Evolutionary conservation across 495 filamentous ascomycete genomes (phyloP).

Genomic region (Parathielavia hyrcaniae): DNA sequence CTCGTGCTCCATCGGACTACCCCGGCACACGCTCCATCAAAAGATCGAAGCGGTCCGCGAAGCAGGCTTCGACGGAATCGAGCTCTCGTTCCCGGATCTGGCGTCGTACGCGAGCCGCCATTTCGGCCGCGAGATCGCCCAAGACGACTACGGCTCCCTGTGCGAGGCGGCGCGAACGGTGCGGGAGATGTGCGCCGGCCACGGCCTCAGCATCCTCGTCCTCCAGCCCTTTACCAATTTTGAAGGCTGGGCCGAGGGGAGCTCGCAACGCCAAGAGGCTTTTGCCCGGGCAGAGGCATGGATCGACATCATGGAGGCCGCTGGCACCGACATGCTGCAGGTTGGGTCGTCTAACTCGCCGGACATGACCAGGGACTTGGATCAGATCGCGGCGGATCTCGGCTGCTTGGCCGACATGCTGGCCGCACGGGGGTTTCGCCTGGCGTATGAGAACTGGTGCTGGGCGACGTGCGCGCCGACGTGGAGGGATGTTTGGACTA

Average conservation of each 20-base stretch:
- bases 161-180: slow-evolving; percentile 48
- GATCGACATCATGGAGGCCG: slow-evolving; percentile 66
- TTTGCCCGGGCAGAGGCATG: slow-evolving; percentile 60
- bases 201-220: slow-evolving; percentile 59
- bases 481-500: slow-evolving; percentile 64
- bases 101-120: slow-evolving; percentile 52
- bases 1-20: slow-evolving; percentile 23
- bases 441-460: slow-evolving; percentile 84
- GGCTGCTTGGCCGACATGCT: slow-evolving; percentile 59
- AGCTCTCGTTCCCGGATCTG: slow-evolving; percentile 74
- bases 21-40: slow-evolving; percentile 50
- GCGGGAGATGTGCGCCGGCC: slow-evolving; percentile 45
- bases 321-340: slow-evolving; percentile 69
- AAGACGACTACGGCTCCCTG: slow-evolving; percentile 53
- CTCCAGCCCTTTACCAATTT: slow-evolving; percentile 77
- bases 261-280: slow-evolving; percentile 55
- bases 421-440: slow-evolving; percentile 46
- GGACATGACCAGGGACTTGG: slow-evolving; percentile 45
- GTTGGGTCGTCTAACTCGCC: slow-evolving; percentile 65
- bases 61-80: slow-evolving; percentile 64
- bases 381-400: slow-evolving; percentile 55
- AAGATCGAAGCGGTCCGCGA: slow-evolving; percentile 61
- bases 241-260: slow-evolving; percentile 63
- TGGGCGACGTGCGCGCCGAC: slow-evolving; percentile 67
- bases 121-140: slow-evolving; percentile 44